phyloP scores from a whole-genome alignment of 345 rosid genomes.

The Euclidium syriacum region DNA sequence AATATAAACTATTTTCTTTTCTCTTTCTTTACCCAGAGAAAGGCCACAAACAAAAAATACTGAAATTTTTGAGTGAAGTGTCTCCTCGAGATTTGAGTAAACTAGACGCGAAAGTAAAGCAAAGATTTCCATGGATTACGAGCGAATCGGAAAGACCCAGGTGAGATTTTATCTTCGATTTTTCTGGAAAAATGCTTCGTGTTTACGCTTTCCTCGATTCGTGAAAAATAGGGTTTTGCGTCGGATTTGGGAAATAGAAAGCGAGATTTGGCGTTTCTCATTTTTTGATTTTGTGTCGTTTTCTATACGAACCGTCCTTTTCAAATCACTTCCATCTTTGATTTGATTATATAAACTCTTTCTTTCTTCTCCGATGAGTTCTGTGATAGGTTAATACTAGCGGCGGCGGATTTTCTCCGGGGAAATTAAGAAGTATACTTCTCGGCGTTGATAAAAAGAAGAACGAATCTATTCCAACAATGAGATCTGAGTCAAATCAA shows the following conservation, averaged over 20 bases:
- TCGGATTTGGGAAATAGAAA: conserved; percentile 1
- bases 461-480: conserved; percentile 43
- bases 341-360: not conserved
- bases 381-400: conserved; percentile 38
- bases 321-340: conserved; percentile 6
- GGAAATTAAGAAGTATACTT: conserved; percentile 66
- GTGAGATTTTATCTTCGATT: conserved; percentile 22
- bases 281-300: conserved; percentile 8
- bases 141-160: conserved; percentile 74
- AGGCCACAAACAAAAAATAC: no score
- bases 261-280: conserved; percentile 16
- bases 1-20: not conserved
- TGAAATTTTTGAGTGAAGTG: no score
- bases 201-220: conserved; percentile 23
- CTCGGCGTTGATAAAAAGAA: conserved; percentile 62
- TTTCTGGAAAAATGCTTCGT: not conserved
- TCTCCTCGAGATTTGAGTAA: conserved; percentile 29
- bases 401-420: conserved; percentile 71
- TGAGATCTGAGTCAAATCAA: conserved; percentile 49
- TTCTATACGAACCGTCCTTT: not conserved
- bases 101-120: not conserved
- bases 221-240: conserved; percentile 21
- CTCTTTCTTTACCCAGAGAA: not conserved
- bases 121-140: conserved; percentile 56
- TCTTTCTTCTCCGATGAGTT: not conserved